phyloP scores from a whole-genome alignment of 2,329 filamentous ascomycete genomes.

The Fulvia fulva region DNA sequence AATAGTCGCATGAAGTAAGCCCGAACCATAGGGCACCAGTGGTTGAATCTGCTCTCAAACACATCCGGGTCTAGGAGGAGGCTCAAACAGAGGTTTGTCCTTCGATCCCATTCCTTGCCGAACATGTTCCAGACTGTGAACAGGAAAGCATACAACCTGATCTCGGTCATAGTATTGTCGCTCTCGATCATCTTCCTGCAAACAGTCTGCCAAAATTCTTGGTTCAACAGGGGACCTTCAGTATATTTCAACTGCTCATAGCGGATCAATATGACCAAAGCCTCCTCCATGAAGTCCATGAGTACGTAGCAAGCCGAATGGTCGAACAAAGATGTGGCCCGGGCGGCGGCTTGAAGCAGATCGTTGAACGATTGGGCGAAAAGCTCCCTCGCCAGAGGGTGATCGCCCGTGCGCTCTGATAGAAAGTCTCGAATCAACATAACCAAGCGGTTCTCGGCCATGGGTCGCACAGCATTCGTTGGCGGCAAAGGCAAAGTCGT shows the following conservation, averaged over 20 bases:
- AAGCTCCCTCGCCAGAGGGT: constrained; percentile 56
- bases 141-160: constrained; percentile 76
- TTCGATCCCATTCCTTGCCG: constrained; percentile 61
- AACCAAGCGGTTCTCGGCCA: constrained; percentile 85
- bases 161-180: constrained; percentile 85
- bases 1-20: constrained; percentile 88
- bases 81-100: constrained; percentile 65
- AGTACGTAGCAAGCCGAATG: constrained; percentile 81
- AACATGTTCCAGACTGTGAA: constrained; percentile 76
- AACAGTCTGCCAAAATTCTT: constrained; percentile 80
- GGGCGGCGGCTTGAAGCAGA: constrained; percentile 69
- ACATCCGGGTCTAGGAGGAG: constrained; percentile 71
- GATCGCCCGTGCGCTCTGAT: constrained; percentile 55
- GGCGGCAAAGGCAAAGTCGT: constrained; percentile 59
- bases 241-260: constrained; percentile 50
- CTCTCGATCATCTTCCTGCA: constrained; percentile 75
- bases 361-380: constrained; percentile 73
- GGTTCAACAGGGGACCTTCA: constrained; percentile 58
- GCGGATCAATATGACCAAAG: constrained; percentile 62
- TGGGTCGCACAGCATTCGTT: constrained; percentile 68
- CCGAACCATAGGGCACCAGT: constrained; percentile 94
- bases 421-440: constrained; percentile 79
- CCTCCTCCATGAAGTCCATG: constrained; percentile 87
- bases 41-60: constrained; percentile 80
- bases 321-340: constrained; percentile 74